Percentiles rank a stretch among this genome's conserved stretches.
Evolutionary conservation across 108 stramenopile species (phyloP).

Genomic region (Fistulifera solaris): DNA sequence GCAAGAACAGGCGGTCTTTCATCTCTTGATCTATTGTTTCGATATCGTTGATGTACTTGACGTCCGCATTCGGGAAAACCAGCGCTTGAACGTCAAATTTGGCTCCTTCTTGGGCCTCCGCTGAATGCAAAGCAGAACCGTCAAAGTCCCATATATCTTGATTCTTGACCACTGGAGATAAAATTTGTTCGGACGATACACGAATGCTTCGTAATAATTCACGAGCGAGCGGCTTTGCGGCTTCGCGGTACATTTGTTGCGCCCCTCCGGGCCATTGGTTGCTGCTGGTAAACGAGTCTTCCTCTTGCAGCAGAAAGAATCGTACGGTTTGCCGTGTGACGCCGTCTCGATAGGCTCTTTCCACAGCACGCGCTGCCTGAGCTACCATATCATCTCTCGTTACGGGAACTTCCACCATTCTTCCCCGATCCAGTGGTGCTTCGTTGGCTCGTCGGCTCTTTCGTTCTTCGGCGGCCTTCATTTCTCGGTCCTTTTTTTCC

Average conservation of each 20-base stretch:
- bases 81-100: constrained; percentile 58
- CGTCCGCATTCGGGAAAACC: constrained; percentile 77
- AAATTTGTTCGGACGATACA: constrained; percentile 12
- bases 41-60: constrained; percentile 72
- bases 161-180: constrained; percentile 39
- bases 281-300: constrained; percentile 41
- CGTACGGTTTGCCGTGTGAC: constrained; percentile 63
- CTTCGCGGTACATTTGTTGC: constrained; percentile 77
- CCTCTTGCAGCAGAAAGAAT: constrained; percentile 55
- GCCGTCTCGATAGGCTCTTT: constrained; percentile 66
- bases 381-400: constrained; percentile 44
- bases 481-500: constrained; percentile 19
- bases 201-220: constrained; percentile 48
- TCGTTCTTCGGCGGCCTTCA: constrained; percentile 5
- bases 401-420: constrained; percentile 35
- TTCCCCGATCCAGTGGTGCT: not conserved
- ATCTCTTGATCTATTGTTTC: constrained; percentile 34
- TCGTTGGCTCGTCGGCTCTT: constrained; percentile 9
- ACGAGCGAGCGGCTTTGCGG: constrained; percentile 55
- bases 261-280: constrained; percentile 77
- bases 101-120: constrained; percentile 35
- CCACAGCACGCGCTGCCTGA: constrained; percentile 62
- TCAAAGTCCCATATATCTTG: constrained; percentile 86
- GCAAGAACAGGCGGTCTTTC: constrained; percentile 44
- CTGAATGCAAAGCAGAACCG: constrained; percentile 53